Percentiles rank a stretch among this genome's conserved stretches.
These are phyloP conservation scores for Fraxinus greggii DNA, from an alignment of 305 asterid genomes.

Conservation along the genomic window DNA sequence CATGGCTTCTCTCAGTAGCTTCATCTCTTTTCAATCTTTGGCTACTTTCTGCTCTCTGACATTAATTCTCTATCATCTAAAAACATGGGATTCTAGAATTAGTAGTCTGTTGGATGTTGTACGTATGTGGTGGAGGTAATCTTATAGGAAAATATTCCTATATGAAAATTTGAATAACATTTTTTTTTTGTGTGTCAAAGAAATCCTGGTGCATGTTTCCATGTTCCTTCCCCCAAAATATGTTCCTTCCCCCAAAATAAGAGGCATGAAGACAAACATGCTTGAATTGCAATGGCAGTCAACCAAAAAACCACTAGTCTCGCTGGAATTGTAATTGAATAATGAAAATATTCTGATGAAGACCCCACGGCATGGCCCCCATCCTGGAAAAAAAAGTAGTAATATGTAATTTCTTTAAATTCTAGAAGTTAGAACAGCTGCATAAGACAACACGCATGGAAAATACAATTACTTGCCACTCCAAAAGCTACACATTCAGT, in stretches of 20 bases:
- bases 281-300: background rate
- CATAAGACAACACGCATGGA: background rate
- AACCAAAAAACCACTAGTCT: background rate
- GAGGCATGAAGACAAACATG: background rate
- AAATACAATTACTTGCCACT: background rate
- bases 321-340: background rate
- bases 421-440: background rate
- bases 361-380: background rate
- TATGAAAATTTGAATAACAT: background rate
- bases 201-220: background rate
- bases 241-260: background rate
- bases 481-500: background rate
- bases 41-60: constrained; percentile 55
- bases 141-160: background rate
- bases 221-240: background rate
- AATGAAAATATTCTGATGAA: background rate
- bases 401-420: background rate
- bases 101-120: background rate
- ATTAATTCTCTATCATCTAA: constrained; percentile 11
- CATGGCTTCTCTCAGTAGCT: constrained; percentile 56
- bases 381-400: background rate
- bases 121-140: background rate
- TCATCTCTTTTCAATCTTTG: constrained; percentile 72
- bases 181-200: background rate
- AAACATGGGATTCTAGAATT: background rate